These are phyloP conservation scores for Datisca glomerata DNA, from an alignment of 306 rosid species.

Conservation along the genomic window DNA sequence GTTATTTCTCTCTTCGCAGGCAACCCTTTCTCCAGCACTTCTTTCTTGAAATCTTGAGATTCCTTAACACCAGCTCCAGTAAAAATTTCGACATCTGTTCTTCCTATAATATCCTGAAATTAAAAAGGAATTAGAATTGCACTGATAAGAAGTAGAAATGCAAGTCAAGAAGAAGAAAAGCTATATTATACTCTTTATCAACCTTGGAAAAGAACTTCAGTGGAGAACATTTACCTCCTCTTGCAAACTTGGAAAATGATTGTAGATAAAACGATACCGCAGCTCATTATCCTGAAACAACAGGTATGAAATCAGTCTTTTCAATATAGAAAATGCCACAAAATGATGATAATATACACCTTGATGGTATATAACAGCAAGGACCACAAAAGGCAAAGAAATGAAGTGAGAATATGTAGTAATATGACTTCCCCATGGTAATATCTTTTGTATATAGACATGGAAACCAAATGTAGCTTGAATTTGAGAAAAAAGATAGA, in stretches of 20 bases:
- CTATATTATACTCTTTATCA: slow-evolving; percentile 9
- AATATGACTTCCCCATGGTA: no score
- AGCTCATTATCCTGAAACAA: slow-evolving; percentile 71
- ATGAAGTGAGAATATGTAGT: no score
- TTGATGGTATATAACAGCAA: no score
- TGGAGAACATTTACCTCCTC: slow-evolving; percentile 70
- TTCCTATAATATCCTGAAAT: slow-evolving; percentile 77
- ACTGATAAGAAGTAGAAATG: slow-evolving; percentile 18
- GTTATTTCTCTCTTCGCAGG: slow-evolving; percentile 92
- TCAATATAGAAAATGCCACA: no score
- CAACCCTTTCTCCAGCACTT: slow-evolving; percentile 74
- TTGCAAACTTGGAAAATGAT: slow-evolving; percentile 88
- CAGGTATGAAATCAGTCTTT: no score
- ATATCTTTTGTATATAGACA: no score
- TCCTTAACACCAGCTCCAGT: slow-evolving; percentile 78
- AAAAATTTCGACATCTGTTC: slow-evolving; percentile 89
- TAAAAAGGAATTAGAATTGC: no score
- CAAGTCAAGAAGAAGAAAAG: no score
- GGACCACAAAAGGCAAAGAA: no score
- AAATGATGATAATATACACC: no score
- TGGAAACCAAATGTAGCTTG: no score
- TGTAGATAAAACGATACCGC: slow-evolving; percentile 95
- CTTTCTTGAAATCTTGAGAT: slow-evolving; percentile 83
- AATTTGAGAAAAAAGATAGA: no score
- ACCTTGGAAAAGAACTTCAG: slow-evolving; percentile 25